Evolutionary conservation across 208 protist genomes (phyloP), one percentile per base, ranked within the genome.

Genomic region (Crithidia mellificae): DNA sequence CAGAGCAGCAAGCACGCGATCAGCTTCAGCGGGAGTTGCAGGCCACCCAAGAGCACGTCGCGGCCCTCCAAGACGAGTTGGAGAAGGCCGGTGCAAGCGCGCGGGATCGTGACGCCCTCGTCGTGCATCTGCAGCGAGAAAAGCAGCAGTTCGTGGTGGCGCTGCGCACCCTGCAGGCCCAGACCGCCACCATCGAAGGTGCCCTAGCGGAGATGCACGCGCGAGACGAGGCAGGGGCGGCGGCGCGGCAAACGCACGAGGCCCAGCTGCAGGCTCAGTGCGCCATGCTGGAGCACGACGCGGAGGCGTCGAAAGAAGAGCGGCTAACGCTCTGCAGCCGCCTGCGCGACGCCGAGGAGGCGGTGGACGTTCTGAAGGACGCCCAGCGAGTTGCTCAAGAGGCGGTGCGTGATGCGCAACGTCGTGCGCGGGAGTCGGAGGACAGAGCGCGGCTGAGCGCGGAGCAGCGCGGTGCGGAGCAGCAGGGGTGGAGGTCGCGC

Each of bases 121-220:
- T 71, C 17, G 72, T 51, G n/a, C 50, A 54, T 58, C 66, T 73
- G 14, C 72, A 73, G 58, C 50, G 58, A 19, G 72, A 78, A 54
- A 73, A 62, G 63, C 34, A 53, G 39, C 29, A 71, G 36, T 68
- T 80, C 19, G 12, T 55, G 9, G 38, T 34, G 25, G 72, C 72
- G 17, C 41, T 71, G 44, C 69, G 61, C 38, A 46, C 52, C 1
- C 15, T 74, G 38, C 69, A 74, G 22, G 52, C 44, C 7, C 24
- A 68, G 25, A 67, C 69, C 20, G 51, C 20, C 17, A 61, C 52
- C 47, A 68, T 72, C 34, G 58, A 78, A 53, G 43, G 6, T 11
- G 57, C 56, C 1, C 63, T 71, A 22, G 15, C 27, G 6, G 50
- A 59, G 11, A 54, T 75, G 24, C 39, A 43, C 25, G 38, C 64